Evolutionary conservation across 495 filamentous ascomycete genomes (phyloP).

Genomic region (Neurospora discreta): DNA sequence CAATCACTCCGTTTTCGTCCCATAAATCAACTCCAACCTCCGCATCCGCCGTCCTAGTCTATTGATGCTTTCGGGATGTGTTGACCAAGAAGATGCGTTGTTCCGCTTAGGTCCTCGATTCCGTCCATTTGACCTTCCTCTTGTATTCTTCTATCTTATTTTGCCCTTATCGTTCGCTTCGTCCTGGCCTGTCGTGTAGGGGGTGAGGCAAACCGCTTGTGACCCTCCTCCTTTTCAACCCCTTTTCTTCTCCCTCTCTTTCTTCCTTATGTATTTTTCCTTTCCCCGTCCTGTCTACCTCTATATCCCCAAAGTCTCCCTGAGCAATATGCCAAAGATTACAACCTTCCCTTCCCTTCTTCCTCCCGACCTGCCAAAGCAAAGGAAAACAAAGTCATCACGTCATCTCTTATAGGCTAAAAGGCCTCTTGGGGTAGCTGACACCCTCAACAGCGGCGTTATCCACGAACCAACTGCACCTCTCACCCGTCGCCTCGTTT

Average conservation of each 20-base stretch:
- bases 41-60: background rate
- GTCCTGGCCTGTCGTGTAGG: background rate
- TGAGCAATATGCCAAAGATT: background rate
- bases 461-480: conserved; percentile 94
- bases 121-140: background rate
- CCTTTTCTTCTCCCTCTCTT: background rate
- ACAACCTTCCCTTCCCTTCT: background rate
- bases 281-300: background rate
- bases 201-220: background rate
- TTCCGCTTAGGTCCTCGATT: background rate
- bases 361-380: background rate
- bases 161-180: background rate
- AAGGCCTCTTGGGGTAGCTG: conserved; percentile 55
- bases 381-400: background rate
- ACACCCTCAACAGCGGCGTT: conserved; percentile 72
- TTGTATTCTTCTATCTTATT: background rate
- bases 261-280: background rate
- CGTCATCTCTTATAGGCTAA: conserved; percentile 16
- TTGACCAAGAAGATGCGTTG: background rate
- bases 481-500: conserved; percentile 69
- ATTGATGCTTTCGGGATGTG: background rate
- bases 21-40: background rate
- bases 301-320: background rate
- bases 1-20: background rate
- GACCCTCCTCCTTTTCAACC: background rate